Percentiles rank a stretch among this genome's conserved stretches.
Conservation (phyloP, 345 rosid species). For the Salix brachista region DNA sequence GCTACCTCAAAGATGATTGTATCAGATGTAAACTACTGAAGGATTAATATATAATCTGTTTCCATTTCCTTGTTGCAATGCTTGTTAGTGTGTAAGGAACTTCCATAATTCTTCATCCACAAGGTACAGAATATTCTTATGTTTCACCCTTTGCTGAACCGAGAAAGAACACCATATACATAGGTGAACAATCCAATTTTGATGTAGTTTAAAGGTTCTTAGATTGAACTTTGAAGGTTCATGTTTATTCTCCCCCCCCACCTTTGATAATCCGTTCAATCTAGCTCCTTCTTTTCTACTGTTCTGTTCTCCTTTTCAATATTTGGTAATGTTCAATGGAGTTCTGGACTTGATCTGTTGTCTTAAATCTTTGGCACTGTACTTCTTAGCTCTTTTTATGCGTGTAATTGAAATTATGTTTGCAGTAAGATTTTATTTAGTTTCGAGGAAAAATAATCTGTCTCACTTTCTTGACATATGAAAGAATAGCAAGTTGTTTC, state of each 20-base stretch:
- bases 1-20: background rate
- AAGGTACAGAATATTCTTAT: background rate
- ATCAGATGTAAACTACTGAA: background rate
- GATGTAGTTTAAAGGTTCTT: too few species aligned
- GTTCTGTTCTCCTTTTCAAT: background rate
- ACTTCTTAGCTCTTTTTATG: background rate
- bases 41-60: background rate
- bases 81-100: background rate
- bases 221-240: too few species aligned
- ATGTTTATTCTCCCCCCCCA: too few species aligned
- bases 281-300: background rate
- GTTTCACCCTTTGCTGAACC: background rate
- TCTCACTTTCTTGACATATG: background rate
- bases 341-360: background rate
- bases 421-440: background rate
- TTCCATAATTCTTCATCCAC: background rate
- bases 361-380: background rate
- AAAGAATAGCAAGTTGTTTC: background rate
- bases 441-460: background rate
- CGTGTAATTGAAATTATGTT: background rate
- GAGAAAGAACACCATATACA: too few species aligned
- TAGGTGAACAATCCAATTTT: too few species aligned
- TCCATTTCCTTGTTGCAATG: background rate
- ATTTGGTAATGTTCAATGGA: background rate
- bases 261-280: too few species aligned